Evolutionary conservation across 805 yeast genomes (phyloP).

Genomic region (Starmerella potacharoeniae): DNA sequence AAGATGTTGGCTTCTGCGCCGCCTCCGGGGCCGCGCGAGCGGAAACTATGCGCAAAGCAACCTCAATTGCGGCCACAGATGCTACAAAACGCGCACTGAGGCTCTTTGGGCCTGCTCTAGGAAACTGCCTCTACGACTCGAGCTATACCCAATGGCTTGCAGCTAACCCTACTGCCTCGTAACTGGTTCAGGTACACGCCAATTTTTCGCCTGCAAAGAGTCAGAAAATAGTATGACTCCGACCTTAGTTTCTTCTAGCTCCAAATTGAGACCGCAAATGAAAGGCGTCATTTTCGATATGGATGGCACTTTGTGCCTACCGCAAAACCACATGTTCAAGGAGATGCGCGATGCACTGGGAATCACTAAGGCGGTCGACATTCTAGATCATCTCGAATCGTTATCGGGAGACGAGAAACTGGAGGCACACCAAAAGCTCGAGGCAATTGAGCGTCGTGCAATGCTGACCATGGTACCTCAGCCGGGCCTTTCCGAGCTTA

Average conservation of each 20-base stretch:
- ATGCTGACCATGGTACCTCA: slow-evolving; percentile 45
- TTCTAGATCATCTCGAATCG: slow-evolving; percentile 40
- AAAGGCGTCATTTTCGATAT: slow-evolving; percentile 59
- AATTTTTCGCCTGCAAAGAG: background rate
- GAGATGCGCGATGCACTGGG: slow-evolving; percentile 54
- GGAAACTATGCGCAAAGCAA: slow-evolving; percentile 67
- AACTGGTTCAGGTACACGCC: background rate
- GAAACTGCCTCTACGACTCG: slow-evolving; percentile 34
- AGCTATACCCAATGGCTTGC: slow-evolving; percentile 16
- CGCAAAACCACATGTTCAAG: slow-evolving; percentile 36
- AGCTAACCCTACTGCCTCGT: background rate
- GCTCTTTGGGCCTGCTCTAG: slow-evolving; percentile 67
- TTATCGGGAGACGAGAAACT: slow-evolving; percentile 33
- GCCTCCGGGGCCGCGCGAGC: slow-evolving; percentile 44
- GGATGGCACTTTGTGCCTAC: slow-evolving; percentile 67
- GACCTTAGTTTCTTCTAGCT: no score
- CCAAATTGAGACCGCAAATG: slow-evolving; percentile 19
- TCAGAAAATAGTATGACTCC: no score
- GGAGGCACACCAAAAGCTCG: slow-evolving; percentile 38
- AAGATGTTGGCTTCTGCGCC: slow-evolving; percentile 65
- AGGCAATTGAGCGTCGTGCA: slow-evolving; percentile 47
- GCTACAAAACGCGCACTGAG: slow-evolving; percentile 70
- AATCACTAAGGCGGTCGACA: slow-evolving; percentile 38
- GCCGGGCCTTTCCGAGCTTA: slow-evolving; percentile 37
- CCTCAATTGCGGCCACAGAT: slow-evolving; percentile 58